Evolutionary conservation across 2,329 filamentous ascomycete species (phyloP).

Genomic region (Xylariaceae sp.): DNA sequence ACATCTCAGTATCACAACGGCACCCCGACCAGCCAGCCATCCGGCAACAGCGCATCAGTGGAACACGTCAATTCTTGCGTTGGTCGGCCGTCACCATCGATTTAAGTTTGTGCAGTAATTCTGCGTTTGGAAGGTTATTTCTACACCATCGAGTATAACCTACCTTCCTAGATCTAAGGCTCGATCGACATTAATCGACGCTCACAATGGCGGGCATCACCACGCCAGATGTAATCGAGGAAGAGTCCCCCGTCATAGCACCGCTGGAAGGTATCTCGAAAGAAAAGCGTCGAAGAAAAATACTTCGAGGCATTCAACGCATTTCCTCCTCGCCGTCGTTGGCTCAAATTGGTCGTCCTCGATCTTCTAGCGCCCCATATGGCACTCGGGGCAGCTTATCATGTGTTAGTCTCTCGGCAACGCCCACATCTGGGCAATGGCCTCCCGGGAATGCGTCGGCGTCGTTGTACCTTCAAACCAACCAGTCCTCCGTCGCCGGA

Average conservation of each 20-base stretch:
- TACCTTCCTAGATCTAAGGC: not conserved
- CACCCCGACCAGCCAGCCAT: not conserved
- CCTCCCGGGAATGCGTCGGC: constrained; percentile 38
- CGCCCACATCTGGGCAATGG: constrained; percentile 43
- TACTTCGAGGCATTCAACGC: constrained; percentile 75
- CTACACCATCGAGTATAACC: not conserved
- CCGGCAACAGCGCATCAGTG: not conserved
- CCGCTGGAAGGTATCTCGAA: constrained; percentile 49
- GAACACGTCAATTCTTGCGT: not conserved
- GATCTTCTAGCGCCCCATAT: constrained; percentile 72
- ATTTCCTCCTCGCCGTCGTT: constrained; percentile 82
- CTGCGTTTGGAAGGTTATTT: not conserved
- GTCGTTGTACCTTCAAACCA: constrained; percentile 37
- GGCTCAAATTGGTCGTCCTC: constrained; percentile 62
- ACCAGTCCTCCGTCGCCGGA: constrained; percentile 43
- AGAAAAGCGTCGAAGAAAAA: constrained; percentile 67
- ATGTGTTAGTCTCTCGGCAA: constrained; percentile 55
- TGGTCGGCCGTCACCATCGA: not conserved
- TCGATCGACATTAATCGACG: not conserved
- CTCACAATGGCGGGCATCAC: constrained; percentile 18
- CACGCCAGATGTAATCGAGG: constrained; percentile 22
- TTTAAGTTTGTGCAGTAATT: not conserved
- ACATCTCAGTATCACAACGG: not conserved
- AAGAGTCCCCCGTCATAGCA: constrained; percentile 19
- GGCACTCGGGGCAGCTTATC: constrained; percentile 55